Conservation (phyloP, 2,329 filamentous ascomycete genomes). For the Neofusicoccum sp. region DNA sequence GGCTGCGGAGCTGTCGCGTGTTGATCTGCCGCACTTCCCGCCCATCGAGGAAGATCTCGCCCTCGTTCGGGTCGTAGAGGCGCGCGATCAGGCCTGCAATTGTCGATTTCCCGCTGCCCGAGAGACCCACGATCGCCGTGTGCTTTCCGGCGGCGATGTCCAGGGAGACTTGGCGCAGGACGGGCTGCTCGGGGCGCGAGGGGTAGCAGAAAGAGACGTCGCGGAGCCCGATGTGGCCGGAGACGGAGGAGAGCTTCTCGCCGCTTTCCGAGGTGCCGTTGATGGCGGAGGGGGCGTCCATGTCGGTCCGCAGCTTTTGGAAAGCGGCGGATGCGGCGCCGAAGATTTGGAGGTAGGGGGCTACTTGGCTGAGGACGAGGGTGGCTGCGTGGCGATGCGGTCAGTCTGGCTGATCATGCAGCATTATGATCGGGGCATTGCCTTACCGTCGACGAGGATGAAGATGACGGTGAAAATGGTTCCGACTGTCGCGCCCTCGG, state of each 20-base stretch:
- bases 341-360: slow-evolving; percentile 55
- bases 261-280: slow-evolving; percentile 46
- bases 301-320: slow-evolving; percentile 60
- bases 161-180: slow-evolving; percentile 42
- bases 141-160: slow-evolving; percentile 39
- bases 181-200: slow-evolving; percentile 41
- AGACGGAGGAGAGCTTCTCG: slow-evolving; percentile 44
- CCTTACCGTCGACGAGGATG: slow-evolving; percentile 54
- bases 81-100: slow-evolving; percentile 42
- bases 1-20: slow-evolving; percentile 37
- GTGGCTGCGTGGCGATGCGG: slow-evolving; percentile 35
- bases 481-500: slow-evolving; percentile 43
- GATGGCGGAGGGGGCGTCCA: slow-evolving; percentile 51
- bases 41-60: slow-evolving; percentile 40
- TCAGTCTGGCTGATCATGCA: neutral
- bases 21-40: slow-evolving; percentile 42
- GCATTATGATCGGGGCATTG: neutral
- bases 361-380: slow-evolving; percentile 50
- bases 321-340: slow-evolving; percentile 57
- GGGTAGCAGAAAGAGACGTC: slow-evolving; percentile 47
- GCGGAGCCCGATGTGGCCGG: slow-evolving; percentile 25
- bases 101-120: slow-evolving; percentile 50
- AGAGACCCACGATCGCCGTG: slow-evolving; percentile 36
- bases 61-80: slow-evolving; percentile 44
- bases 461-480: slow-evolving; percentile 60